These are phyloP conservation scores for Apiospora pterosperma DNA, from an alignment of 2,329 filamentous ascomycete genomes.

Conservation along the genomic window DNA sequence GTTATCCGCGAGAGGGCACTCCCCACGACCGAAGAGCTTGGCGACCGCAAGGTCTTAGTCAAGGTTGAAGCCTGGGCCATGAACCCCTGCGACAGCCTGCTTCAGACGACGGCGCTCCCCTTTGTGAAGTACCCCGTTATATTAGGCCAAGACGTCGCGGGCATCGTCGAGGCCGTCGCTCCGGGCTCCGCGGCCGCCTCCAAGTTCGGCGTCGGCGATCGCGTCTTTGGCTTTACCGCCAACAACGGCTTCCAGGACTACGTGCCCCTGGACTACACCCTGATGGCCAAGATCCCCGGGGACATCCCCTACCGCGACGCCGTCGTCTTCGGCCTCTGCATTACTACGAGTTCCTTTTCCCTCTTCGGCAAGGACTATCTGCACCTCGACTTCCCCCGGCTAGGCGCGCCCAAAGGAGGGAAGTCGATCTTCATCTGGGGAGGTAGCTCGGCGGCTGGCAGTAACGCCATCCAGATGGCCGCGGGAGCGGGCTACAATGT, in stretches of 20 bases:
- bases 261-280: constrained; percentile 10
- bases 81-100: constrained; percentile 26
- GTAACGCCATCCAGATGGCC: constrained; percentile 42
- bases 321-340: constrained; percentile 17
- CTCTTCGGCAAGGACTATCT: constrained; percentile 19
- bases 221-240: constrained; percentile 18
- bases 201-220: constrained; percentile 26
- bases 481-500: constrained; percentile 42
- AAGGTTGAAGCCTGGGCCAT: constrained; percentile 28
- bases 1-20: constrained; percentile 13
- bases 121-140: constrained; percentile 25
- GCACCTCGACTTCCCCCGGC: constrained; percentile 15
- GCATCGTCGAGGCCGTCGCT: constrained; percentile 24
- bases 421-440: constrained; percentile 45
- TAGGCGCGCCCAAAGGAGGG: constrained; percentile 9
- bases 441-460: constrained; percentile 44
- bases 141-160: constrained; percentile 28
- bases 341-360: constrained; percentile 16
- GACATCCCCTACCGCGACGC: constrained; percentile 16
- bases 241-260: constrained; percentile 24
- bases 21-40: constrained; percentile 22
- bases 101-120: constrained; percentile 14
- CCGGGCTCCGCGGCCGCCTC: constrained; percentile 10
- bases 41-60: constrained; percentile 22
- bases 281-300: constrained; percentile 10